These are phyloP conservation scores for Didymella arachidicola DNA, from an alignment of 2,329 filamentous ascomycete genomes.

Conservation along the genomic window DNA sequence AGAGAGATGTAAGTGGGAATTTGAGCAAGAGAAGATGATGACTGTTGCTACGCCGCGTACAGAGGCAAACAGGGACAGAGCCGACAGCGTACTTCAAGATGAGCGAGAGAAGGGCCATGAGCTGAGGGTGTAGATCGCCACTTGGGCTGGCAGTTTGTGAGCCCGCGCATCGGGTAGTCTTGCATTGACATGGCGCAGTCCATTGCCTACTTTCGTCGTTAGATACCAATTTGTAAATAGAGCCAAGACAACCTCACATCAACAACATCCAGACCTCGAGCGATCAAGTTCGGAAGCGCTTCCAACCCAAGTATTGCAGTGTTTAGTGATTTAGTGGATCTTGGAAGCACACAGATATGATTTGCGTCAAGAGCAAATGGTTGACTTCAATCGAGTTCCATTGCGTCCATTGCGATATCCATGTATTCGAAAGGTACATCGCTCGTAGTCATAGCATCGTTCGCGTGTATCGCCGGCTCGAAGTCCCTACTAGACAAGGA, in stretches of 20 bases:
- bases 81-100: constrained; percentile 44
- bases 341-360: neutral
- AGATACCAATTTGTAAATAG: constrained; percentile 21
- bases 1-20: constrained; percentile 45
- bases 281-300: neutral
- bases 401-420: constrained; percentile 49
- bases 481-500: constrained; percentile 33
- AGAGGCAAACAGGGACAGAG: constrained; percentile 36
- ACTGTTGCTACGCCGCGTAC: constrained; percentile 14
- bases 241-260: neutral
- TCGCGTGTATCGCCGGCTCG: constrained; percentile 22
- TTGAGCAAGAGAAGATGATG: constrained; percentile 29
- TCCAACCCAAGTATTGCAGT: neutral
- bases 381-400: constrained; percentile 42
- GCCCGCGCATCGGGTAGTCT: neutral
- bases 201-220: constrained; percentile 2
- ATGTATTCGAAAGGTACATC: constrained; percentile 45
- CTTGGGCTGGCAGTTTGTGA: constrained; percentile 21
- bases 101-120: constrained; percentile 18
- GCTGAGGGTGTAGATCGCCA: neutral
- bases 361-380: neutral
- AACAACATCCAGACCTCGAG: too few species aligned
- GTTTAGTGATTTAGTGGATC: too few species aligned
- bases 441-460: constrained; percentile 26
- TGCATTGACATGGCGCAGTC: neutral